These are phyloP conservation scores for Ensete ventricosum DNA, from an alignment of 176 grass and related monocot genomes.

Conservation along the genomic window DNA sequence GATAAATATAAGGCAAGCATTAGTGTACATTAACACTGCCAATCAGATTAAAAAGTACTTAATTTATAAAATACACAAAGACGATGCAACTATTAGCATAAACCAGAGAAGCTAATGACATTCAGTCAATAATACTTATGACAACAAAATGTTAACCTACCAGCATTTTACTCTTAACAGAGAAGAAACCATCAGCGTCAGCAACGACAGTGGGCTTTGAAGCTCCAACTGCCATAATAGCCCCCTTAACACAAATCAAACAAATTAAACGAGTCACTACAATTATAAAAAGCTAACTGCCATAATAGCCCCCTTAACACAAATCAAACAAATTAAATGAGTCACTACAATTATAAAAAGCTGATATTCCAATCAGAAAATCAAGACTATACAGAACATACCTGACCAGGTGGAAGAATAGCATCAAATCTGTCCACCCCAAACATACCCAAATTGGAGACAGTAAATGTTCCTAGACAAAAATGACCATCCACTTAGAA, in stretches of 20 bases:
- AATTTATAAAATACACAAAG: too few relatives aligned
- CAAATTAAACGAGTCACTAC: conserved; percentile 5
- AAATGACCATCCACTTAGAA: conserved; percentile 17
- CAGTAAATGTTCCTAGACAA: conserved; percentile 69
- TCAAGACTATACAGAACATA: conserved; percentile 20
- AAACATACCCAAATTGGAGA: conserved; percentile 98
- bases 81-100: background rate
- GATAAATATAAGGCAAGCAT: too few relatives aligned
- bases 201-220: conserved; percentile 58
- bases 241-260: conserved; percentile 49
- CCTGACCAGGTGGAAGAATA: conserved; percentile 96
- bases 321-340: conserved; percentile 13
- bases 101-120: background rate
- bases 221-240: conserved; percentile 95
- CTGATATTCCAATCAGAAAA: conserved; percentile 1
- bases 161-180: conserved; percentile 86
- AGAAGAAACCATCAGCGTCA: conserved; percentile 69
- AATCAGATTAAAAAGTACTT: too few relatives aligned
- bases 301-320: conserved; percentile 89
- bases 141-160: conserved; percentile 29
- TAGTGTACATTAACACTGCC: too few relatives aligned
- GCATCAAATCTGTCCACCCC: conserved; percentile 90
- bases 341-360: conserved; percentile 11
- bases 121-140: background rate
- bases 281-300: conserved; percentile 36